Evolutionary conservation across 495 filamentous ascomycete genomes (phyloP).

Genomic region (Monascus purpureus): DNA sequence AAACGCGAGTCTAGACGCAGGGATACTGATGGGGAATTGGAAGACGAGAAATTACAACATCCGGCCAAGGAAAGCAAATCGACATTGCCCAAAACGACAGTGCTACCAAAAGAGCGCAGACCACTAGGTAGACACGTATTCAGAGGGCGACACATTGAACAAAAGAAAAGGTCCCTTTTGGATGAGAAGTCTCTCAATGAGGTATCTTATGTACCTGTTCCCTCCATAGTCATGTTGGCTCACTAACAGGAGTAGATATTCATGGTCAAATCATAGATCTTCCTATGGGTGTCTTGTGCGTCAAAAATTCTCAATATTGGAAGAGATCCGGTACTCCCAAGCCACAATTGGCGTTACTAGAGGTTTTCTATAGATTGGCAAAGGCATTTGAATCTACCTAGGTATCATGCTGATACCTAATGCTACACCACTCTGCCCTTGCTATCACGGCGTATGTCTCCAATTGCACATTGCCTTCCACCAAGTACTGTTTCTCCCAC

Average conservation of each 20-base stretch:
- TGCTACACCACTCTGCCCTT: no score
- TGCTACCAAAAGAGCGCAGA: conserved; percentile 27
- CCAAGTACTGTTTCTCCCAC: no score
- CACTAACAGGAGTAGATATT: conserved; percentile 47
- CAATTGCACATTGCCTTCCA: no score
- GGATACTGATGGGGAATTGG: background rate
- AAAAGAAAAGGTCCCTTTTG: conserved; percentile 61
- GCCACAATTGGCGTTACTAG: no score
- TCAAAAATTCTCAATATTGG: background rate
- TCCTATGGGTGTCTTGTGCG: background rate
- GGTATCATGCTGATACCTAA: no score
- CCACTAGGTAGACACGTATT: conserved; percentile 45
- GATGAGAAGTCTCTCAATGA: conserved; percentile 64
- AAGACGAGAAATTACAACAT: conserved; percentile 2
- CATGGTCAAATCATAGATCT: conserved; percentile 46
- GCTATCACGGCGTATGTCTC: no score
- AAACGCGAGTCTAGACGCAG: conserved; percentile 8
- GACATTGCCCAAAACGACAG: conserved; percentile 7
- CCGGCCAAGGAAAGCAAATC: conserved; percentile 11
- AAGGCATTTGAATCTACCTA: no score
- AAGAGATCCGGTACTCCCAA: no score
- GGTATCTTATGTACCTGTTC: conserved; percentile 30
- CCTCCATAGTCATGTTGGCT: background rate
- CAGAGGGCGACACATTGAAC: conserved; percentile 57
- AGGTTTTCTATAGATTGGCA: no score